These are phyloP conservation scores for Plectosphaerella plurivora DNA, from an alignment of 2,329 filamentous ascomycete genomes.

Conservation along the genomic window DNA sequence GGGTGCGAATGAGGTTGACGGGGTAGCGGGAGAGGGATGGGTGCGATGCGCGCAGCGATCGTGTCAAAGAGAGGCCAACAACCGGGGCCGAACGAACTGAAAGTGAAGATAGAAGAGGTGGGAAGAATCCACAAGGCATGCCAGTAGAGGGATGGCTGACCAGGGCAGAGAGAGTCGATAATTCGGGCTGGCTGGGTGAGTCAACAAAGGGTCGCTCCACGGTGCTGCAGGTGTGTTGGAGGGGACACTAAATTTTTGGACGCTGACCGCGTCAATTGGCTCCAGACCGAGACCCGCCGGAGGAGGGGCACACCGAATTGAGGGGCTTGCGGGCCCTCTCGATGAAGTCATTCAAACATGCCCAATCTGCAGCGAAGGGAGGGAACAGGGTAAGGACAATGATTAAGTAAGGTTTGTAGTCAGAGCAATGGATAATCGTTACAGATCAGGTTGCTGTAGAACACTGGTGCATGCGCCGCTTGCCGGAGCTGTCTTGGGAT, in stretches of 20 bases:
- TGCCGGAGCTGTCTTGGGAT: too few species aligned
- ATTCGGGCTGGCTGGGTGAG: neutral
- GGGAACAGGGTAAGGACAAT: too few species aligned
- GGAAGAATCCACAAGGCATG: neutral
- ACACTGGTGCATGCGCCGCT: too few species aligned
- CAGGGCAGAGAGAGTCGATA: neutral
- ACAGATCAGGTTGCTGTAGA: too few species aligned
- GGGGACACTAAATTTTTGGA: neutral
- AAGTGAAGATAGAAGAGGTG: neutral
- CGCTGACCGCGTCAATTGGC: neutral
- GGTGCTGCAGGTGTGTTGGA: neutral
- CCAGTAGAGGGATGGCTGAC: neutral
- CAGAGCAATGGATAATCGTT: too few species aligned
- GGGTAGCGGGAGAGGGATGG: constrained; percentile 1
- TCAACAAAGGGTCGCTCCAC: neutral
- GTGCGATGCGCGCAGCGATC: constrained; percentile 3
- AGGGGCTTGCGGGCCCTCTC: too few species aligned
- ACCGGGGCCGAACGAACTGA: constrained; percentile 3
- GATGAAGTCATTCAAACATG: too few species aligned
- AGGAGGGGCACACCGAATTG: neutral
- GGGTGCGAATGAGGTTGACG: constrained; percentile 3
- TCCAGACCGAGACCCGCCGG: neutral
- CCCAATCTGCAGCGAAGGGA: too few species aligned
- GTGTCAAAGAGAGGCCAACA: neutral
- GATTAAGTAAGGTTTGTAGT: too few species aligned